A percentile compares a stretch with the other conserved stretches of the same genome.
These are phyloP conservation scores for Xylaria sp. DNA, from an alignment of 2,329 filamentous ascomycete species.

Conservation along the genomic window DNA sequence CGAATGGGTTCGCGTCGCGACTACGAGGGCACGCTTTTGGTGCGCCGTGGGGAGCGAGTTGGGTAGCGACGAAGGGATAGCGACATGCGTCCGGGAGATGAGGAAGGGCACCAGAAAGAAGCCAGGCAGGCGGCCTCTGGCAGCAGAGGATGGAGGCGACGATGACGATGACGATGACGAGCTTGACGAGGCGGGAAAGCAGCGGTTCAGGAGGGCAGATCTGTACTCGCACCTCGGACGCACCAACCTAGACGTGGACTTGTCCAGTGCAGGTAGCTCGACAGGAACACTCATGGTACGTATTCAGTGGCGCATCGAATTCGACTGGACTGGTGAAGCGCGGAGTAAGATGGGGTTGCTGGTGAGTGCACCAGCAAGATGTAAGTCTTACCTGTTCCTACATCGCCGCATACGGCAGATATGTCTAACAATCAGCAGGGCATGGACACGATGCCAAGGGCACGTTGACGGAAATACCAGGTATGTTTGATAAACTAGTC, in stretches of 20 bases:
- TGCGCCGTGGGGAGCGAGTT: constrained; percentile 54
- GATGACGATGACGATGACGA: constrained; percentile 28
- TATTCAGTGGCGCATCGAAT: constrained; percentile 64
- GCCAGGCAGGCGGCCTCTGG: constrained; percentile 22
- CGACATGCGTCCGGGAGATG: constrained; percentile 36
- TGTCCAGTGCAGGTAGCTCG: constrained; percentile 39
- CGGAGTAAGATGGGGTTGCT: constrained; percentile 59
- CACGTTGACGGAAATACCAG: constrained; percentile 60
- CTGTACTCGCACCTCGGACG: constrained; percentile 58
- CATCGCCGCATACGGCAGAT: not conserved
- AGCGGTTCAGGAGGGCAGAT: constrained; percentile 42
- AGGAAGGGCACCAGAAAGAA: constrained; percentile 31
- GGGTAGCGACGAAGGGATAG: constrained; percentile 38
- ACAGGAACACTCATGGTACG: constrained; percentile 48
- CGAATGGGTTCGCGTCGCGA: constrained; percentile 66
- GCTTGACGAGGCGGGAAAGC: constrained; percentile 21
- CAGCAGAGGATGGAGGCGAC: constrained; percentile 18
- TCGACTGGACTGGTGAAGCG: constrained; percentile 76
- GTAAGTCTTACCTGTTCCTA: constrained; percentile 49
- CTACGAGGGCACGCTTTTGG: constrained; percentile 67
- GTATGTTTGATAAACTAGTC: constrained; percentile 63
- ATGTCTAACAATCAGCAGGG: constrained; percentile 48
- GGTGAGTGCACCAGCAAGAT: constrained; percentile 62
- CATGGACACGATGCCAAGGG: constrained; percentile 58
- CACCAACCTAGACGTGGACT: constrained; percentile 49